Conservation (phyloP, 140 eudicot species). For the Senecio squalidus region DNA sequence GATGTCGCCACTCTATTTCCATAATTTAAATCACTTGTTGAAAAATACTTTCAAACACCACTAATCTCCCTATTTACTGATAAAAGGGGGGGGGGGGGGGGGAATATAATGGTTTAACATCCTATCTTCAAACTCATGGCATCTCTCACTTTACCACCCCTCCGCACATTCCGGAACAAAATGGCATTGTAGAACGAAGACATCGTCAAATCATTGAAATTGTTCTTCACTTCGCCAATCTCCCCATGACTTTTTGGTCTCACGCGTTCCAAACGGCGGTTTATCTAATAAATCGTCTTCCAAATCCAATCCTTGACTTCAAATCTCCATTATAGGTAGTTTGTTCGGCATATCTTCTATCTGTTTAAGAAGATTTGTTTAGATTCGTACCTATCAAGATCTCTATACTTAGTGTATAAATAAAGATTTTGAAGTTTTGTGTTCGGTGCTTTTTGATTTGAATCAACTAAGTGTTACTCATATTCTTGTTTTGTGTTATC, state of each 20-base stretch:
- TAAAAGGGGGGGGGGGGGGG: not conserved
- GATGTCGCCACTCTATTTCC: not conserved
- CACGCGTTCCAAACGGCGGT: not conserved
- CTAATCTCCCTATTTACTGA: not conserved
- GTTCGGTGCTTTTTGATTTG: too few species aligned
- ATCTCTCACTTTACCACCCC: not conserved
- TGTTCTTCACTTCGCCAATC: not conserved
- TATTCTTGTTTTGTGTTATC: too few species aligned
- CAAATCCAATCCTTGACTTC: too few species aligned
- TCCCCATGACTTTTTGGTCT: not conserved
- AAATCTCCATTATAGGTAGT: too few species aligned
- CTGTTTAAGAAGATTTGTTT: too few species aligned
- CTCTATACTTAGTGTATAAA: too few species aligned
- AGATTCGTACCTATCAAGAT: too few species aligned
- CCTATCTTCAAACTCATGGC: not conserved
- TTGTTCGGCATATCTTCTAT: too few species aligned
- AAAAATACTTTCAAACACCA: not conserved
- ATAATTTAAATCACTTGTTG: not conserved
- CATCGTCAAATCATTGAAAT: not conserved
- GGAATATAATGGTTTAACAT: not conserved
- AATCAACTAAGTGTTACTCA: too few species aligned
- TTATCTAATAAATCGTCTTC: too few species aligned
- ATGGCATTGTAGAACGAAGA: not conserved
- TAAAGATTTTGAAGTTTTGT: too few species aligned
- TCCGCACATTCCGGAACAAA: not conserved